Percentiles rank a stretch among this genome's conserved stretches.
Conservation (phyloP, 1,284 basidiomycete genomes). For the Trametes sp. region DNA sequence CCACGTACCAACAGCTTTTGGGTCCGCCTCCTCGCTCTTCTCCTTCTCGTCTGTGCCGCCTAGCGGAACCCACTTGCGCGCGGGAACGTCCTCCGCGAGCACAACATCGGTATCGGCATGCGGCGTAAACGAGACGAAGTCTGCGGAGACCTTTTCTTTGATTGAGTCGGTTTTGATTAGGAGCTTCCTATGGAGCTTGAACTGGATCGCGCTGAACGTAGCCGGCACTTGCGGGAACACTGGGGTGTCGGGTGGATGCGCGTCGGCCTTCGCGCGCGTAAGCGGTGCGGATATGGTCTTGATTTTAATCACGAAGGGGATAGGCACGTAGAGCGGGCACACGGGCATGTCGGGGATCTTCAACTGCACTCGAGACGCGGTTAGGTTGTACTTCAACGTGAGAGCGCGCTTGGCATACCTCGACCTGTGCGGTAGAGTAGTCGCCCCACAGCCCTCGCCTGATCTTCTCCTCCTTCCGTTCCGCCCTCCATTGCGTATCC, state of each 20-base stretch:
- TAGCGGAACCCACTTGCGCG: conserved; percentile 5
- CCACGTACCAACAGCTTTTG: background rate
- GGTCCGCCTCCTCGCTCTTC: background rate
- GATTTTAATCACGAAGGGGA: conserved; percentile 21
- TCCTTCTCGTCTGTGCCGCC: background rate
- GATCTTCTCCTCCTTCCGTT: conserved; percentile 23
- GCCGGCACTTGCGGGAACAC: conserved; percentile 20
- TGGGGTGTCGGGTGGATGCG: conserved; percentile 6
- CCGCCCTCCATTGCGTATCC: conserved; percentile 18
- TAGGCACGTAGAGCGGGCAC: conserved; percentile 15
- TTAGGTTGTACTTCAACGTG: background rate
- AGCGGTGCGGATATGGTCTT: conserved; percentile 18
- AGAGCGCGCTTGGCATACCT: too few relatives aligned
- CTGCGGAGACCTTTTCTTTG: background rate
- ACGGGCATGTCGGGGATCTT: conserved; percentile 19
- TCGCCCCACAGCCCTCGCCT: conserved; percentile 34
- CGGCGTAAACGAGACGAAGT: background rate
- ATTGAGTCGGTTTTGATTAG: background rate
- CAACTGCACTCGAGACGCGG: conserved; percentile 19
- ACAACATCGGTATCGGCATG: background rate
- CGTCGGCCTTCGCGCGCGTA: conserved; percentile 10
- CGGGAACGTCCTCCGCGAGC: background rate
- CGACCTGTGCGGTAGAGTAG: conserved; percentile 27
- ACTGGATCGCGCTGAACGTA: conserved; percentile 5
- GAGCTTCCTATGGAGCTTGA: conserved; percentile 13